These are phyloP conservation scores for Arthroderma sp. DNA, from an alignment of 2,329 filamentous ascomycete genomes.

Conservation along the genomic window DNA sequence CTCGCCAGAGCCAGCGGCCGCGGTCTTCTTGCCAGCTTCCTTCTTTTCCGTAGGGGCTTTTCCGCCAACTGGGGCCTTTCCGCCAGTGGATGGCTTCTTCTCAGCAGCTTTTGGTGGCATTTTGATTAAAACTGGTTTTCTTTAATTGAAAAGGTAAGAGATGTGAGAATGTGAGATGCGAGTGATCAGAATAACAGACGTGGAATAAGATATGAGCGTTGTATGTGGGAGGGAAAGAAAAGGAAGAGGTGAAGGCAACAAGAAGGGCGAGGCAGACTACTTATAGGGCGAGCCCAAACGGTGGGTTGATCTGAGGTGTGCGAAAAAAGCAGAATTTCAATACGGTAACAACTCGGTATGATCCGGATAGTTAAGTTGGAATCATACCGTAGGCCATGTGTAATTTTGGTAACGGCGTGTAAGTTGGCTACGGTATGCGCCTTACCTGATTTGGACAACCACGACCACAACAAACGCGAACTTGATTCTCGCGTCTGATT, in stretches of 20 bases:
- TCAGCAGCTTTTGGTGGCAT: slow-evolving; percentile 97
- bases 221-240: slow-evolving; percentile 19
- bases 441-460: slow-evolving; percentile 10
- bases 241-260: slow-evolving; percentile 20
- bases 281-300: slow-evolving; percentile 32
- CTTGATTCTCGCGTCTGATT: slow-evolving; percentile 25
- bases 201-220: slow-evolving; percentile 10
- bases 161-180: slow-evolving; percentile 16
- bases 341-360: slow-evolving; percentile 30
- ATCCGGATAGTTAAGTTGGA: slow-evolving; percentile 31
- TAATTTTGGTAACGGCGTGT: no score
- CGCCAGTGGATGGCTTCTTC: slow-evolving; percentile 89
- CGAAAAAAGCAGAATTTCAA: slow-evolving; percentile 34
- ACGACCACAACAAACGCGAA: slow-evolving; percentile 11
- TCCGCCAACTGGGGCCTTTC: slow-evolving; percentile 70
- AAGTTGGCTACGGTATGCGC: not conserved
- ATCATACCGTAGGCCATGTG: no score
- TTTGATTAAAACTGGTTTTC: slow-evolving; percentile 19
- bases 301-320: slow-evolving; percentile 32
- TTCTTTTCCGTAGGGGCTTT: slow-evolving; percentile 92
- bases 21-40: slow-evolving; percentile 99
- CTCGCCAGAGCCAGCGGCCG: slow-evolving; percentile 70
- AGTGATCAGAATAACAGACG: slow-evolving; percentile 8
- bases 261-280: slow-evolving; percentile 30
- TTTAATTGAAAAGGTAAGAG: slow-evolving; percentile 15